Evolutionary conservation across 75 land plant genomes (phyloP).

Genomic region (Azolla pinnata): DNA sequence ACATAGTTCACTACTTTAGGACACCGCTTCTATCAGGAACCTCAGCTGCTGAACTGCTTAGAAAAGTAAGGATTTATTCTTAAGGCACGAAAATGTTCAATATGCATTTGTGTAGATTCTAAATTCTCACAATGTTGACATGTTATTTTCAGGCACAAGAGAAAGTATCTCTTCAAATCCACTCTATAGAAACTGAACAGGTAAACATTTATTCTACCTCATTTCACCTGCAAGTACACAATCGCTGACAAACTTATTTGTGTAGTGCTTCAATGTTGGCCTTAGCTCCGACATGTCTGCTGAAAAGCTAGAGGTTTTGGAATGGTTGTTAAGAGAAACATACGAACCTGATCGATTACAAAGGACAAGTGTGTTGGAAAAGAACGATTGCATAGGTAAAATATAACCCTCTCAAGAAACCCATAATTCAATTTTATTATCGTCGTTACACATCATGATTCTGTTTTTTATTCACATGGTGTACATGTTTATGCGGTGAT

Average conservation of each 20-base stretch:
- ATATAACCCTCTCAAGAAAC: too few relatives aligned
- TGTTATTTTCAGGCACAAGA: constrained; percentile 33
- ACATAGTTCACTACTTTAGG: constrained; percentile 65
- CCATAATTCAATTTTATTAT: too few relatives aligned
- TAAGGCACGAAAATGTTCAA: not conserved
- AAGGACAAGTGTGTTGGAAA: constrained; percentile 44
- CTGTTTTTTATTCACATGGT: not conserved
- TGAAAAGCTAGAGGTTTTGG: constrained; percentile 51
- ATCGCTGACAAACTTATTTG: not conserved
- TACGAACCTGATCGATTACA: constrained; percentile 71
- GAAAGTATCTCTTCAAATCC: constrained; percentile 48
- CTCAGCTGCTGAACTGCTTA: constrained; percentile 62
- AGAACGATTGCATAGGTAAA: constrained; percentile 2
- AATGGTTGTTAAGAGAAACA: constrained; percentile 75
- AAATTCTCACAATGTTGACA: not conserved
- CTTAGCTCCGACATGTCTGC: constrained; percentile 31
- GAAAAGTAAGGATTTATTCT: constrained; percentile 18
- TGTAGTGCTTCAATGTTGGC: constrained; percentile 81
- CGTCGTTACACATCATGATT: too few relatives aligned
- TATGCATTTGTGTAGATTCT: not conserved
- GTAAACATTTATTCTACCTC: constrained; percentile 3
- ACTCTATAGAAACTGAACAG: constrained; percentile 64
- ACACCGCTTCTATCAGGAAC: constrained; percentile 48
- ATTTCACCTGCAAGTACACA: not conserved
- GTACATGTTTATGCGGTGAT: too few relatives aligned